These are phyloP conservation scores for Candida peoriensis DNA, from an alignment of 805 yeast genomes.

Conservation along the genomic window DNA sequence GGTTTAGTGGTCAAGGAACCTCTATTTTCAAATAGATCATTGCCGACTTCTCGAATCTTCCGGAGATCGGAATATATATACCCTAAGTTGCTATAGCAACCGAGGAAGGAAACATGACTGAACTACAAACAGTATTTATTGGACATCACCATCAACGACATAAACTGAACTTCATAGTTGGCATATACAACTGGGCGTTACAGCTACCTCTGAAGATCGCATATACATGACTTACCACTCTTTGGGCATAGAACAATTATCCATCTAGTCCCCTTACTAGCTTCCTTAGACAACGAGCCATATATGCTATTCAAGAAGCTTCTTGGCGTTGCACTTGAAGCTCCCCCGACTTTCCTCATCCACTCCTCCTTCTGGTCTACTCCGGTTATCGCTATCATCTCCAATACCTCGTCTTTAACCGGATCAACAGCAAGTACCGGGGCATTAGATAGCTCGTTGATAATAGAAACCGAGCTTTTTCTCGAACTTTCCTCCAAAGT, in stretches of 20 bases:
- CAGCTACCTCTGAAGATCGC: slow-evolving; percentile 55
- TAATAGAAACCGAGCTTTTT: slow-evolving; percentile 48
- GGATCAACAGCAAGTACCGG: slow-evolving; percentile 79
- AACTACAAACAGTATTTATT: no score
- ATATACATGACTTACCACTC: slow-evolving; percentile 61
- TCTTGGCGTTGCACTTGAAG: slow-evolving; percentile 73
- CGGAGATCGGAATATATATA: no score
- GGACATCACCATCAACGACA: no score
- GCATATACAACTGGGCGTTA: no score
- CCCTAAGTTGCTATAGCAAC: no score
- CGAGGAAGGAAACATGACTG: no score
- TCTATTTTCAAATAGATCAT: no score
- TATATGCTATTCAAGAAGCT: slow-evolving; percentile 75
- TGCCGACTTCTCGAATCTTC: no score
- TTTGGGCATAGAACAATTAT: slow-evolving; percentile 77
- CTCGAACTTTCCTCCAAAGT: slow-evolving; percentile 69
- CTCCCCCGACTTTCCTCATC: slow-evolving; percentile 76
- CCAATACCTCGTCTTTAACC: slow-evolving; percentile 74
- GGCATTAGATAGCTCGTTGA: slow-evolving; percentile 53
- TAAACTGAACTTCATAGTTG: no score
- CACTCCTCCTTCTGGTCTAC: slow-evolving; percentile 72
- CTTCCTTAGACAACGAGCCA: slow-evolving; percentile 68
- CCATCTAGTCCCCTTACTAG: slow-evolving; percentile 65
- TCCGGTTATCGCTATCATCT: slow-evolving; percentile 75
- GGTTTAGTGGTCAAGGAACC: no score